Base-by-base conservation (phyloP, 129 eudicot species). In the Dittrichia graveolens region DNA sequence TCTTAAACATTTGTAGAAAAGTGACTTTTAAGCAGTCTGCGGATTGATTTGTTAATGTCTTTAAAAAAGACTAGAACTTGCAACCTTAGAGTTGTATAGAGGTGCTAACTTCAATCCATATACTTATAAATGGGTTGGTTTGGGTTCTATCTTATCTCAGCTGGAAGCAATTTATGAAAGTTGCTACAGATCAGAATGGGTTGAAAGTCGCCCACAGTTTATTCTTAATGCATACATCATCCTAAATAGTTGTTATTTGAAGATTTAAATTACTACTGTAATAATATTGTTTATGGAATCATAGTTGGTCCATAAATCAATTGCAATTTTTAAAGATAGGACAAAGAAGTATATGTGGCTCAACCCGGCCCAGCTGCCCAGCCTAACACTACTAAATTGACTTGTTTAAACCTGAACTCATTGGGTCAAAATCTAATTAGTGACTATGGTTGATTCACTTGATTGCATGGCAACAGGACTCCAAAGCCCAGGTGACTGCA, bases 401-500 rank as follows among this genome's bases (percentile, higher is more conserved):
- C 31, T 24, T 24, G 31, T 24, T 24, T 2, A 24, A 24, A 24
- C 31, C 0, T 24, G 31, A 24, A 24, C 31, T 52, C 41, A 10
- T 64, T 7, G 38, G 52, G 43, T 65, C 38, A 24, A 62, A 50
- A 44, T 61, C 8, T 7, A 63, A 24, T 40, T 62, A 35, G 61
- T 53, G 71, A 63, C 7, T 38, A 61, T 8, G 13, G 31, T 67
- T 4, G 38, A 58, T 16, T 18, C 18, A 37, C 58, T 76, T n/a
- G 8, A 10, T 67, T 67, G 18, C 15, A 34, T 75, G 41, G 43
- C 71, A 60, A 38, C 80, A 94, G 99, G 99, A 94, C 79, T 94
- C 99, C 34, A 94, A 88, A 83, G 99, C 97, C 19, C 99, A 94
- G 79, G 96, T 94, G 81, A 90, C 97, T 56, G 95, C 99, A 61